Percentiles rank a stretch among this genome's conserved stretches.
Evolutionary conservation across 495 filamentous ascomycete species (phyloP).

Genomic region (Saxispiralis lemnorum): DNA sequence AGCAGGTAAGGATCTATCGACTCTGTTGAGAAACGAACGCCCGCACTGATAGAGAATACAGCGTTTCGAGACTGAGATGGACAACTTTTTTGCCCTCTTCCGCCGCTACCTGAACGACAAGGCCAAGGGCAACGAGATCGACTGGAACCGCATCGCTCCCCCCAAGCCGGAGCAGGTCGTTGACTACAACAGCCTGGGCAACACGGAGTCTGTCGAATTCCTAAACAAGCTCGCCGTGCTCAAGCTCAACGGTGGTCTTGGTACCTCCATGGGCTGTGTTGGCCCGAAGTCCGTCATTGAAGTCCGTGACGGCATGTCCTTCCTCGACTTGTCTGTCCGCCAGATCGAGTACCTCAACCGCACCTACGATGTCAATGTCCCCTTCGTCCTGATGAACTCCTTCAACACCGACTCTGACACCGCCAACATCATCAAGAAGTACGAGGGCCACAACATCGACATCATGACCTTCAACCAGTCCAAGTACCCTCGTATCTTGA

Average conservation of each 20-base stretch:
- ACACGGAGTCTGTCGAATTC: conserved; percentile 75
- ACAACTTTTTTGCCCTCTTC: conserved; percentile 99
- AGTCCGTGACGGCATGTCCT: conserved; percentile 99
- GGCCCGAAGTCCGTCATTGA: conserved; percentile 99
- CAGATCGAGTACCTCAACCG: conserved; percentile 99
- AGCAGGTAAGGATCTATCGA: conserved; percentile 42
- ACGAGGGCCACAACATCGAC: conserved; percentile 98
- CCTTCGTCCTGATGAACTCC: conserved; percentile 99
- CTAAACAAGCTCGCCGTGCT: conserved; percentile 94
- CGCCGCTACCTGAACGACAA: conserved; percentile 95
- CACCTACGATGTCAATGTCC: conserved; percentile 90
- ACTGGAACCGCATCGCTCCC: conserved; percentile 90
- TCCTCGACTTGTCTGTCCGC: conserved; percentile 94
- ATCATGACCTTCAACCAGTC: conserved; percentile 99
- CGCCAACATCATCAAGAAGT: conserved; percentile 99
- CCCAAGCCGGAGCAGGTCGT: conserved; percentile 83
- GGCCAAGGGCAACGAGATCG: conserved; percentile 82
- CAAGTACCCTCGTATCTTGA: conserved; percentile 87
- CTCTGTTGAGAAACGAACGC: neutral
- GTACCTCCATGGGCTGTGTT: conserved; percentile 99
- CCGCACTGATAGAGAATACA: conserved; percentile 14
- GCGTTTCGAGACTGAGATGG: conserved; percentile 96
- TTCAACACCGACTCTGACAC: conserved; percentile 99
- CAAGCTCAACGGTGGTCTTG: conserved; percentile 98
- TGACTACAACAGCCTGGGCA: conserved; percentile 72